Base-by-base conservation (phyloP, 2,329 filamentous ascomycete species). In the Iodosphaeria phyllophila region DNA sequence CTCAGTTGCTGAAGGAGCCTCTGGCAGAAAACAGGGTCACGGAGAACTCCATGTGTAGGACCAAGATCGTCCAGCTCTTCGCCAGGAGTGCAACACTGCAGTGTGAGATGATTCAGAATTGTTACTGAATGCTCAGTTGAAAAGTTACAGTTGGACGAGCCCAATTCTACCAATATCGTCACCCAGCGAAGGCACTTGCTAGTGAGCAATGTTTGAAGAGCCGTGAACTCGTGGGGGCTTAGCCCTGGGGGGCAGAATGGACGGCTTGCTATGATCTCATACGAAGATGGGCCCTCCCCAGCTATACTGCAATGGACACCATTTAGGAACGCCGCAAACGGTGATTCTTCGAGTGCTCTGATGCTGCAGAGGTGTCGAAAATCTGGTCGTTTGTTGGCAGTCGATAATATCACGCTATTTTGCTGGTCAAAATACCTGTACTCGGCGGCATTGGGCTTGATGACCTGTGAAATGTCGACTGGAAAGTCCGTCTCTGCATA, bases 101-200 rank as follows among this genome's bases (percentile, higher is more conserved):
- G 31, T 0, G 56, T 47, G 1, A 77, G 44, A 6, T 64, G 59
- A 2, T 47, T 44, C 1, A 78, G 38, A 0, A 74, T 33, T 0
- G 47, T 30, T 16, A 52, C 51, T 0, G 62, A 63, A 0, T 56
- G 50, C 16, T 64, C 53, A 1, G 54, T 56, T 16, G 61, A 65
- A 31, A 77, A 65, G 31, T 75, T 74, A 3, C 80, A 25, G 30
- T 64, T 43, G 0, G 60, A 54, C 0, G 58, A 54, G 0, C 51
- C 61, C 4, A 71, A 31, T 30, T 71, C 64, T 0, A 50, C 39
- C 0, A 66, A 36, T 0, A 70, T 44, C 1, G 48, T 43, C 0
- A 51, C 35, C 66, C 64, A 71, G 1, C 64, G 51, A 0, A 54
- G 44, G 7, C 47, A 35, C 3, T 45, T 48, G 0, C 62, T 63